A percentile compares a stretch with the other conserved stretches of the same genome.
phyloP scores from a whole-genome alignment of 441 rosid species.

The Pelargonium myrrhifolium region DNA sequence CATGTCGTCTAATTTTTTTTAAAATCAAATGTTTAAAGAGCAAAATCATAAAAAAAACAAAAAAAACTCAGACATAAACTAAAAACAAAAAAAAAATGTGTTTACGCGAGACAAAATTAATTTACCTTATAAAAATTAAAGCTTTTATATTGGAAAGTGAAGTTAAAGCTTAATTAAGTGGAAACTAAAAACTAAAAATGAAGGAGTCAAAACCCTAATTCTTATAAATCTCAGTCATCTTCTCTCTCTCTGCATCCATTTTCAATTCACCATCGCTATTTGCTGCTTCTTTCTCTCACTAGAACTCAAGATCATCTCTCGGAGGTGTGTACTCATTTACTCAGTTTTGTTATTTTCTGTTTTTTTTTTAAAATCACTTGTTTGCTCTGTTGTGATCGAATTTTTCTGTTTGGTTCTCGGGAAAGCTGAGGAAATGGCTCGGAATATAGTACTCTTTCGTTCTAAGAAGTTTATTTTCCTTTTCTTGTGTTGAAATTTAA shows the following conservation, averaged over 20 bases:
- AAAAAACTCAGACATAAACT: too few species aligned
- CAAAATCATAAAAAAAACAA: too few species aligned
- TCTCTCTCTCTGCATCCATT: too few species aligned
- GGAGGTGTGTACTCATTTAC: background rate
- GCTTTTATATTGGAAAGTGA: too few species aligned
- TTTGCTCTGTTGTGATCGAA: too few species aligned
- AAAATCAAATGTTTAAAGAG: too few species aligned
- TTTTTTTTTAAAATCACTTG: background rate
- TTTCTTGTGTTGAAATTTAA: background rate
- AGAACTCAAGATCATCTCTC: background rate
- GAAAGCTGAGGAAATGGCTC: background rate
- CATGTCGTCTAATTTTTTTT: too few species aligned
- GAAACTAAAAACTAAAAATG: background rate
- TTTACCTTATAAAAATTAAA: too few species aligned
- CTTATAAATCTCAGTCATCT: slow-evolving; percentile 1
- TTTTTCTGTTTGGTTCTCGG: slow-evolving; percentile 8
- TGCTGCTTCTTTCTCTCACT: background rate
- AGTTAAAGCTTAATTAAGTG: too few species aligned
- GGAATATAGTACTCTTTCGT: too few species aligned
- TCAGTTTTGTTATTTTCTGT: background rate
- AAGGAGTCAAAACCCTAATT: background rate
- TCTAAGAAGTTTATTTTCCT: background rate
- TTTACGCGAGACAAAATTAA: too few species aligned
- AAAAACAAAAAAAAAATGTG: too few species aligned
- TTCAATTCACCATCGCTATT: background rate